Base-by-base conservation (phyloP, 2,329 filamentous ascomycete species). In the Amauroascus verrucosus region DNA sequence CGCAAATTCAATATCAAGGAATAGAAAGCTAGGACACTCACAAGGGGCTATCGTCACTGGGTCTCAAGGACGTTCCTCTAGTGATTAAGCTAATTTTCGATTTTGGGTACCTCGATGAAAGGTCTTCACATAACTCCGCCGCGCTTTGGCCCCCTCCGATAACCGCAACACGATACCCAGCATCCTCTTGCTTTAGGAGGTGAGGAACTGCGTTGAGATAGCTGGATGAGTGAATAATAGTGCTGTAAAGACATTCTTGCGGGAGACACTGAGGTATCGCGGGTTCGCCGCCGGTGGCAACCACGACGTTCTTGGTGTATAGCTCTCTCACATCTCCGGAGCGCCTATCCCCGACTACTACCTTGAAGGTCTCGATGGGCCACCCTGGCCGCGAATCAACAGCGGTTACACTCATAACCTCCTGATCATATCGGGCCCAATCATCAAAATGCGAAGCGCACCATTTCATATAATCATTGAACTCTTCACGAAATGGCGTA, bases 11-110 rank as follows among this genome's bases (percentile, higher is more conserved):
- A 28, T 26, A 26, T 40, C 11, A n/a, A 32, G 3, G 24, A 11
- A 47, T 3, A n/a, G 1, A n/a, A 22, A 33, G 6, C 2, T 18
- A 26, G 32, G 24, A 41, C n/a, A 43, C 85, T 75, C 75, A 90
- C 86, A 97, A 97, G 16, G 91, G 93, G 51, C 88, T 95, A 68
- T 97, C 93, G 65, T 98, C 91, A 65, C 88, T 95, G 1, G 91
- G 91, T 61, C 86, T 83, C 56, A 98, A 72, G 54, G 91, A 89
- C 58, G 88, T 81, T 40, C 84, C 84, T 61, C 88, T 83, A 76
- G 95, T 91, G 56, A 96, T 74, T 54, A 98, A 72, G 33, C 76
- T 80, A 0, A 89, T 90, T 61, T 80, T 78, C 26, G 86, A 82
- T 65, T 91, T 89, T 37, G 89, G 89, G 66, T 94, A 96, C 45